A percentile compares a stretch with the other conserved stretches of the same genome.
Evolutionary conservation across 164 flowering plant genomes (phyloP).

Genomic region (Kingdonia uniflora): DNA sequence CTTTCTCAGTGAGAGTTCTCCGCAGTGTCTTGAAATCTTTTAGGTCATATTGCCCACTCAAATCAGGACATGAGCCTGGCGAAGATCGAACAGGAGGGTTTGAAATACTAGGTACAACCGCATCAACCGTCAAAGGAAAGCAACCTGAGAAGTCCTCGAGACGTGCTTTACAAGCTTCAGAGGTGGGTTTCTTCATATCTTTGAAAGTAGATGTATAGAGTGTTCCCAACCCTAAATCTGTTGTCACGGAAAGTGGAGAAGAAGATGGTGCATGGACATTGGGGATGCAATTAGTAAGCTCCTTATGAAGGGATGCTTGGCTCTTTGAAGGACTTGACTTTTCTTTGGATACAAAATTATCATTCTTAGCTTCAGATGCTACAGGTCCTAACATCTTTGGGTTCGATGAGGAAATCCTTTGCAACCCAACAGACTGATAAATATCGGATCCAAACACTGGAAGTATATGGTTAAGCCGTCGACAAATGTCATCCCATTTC

Average conservation of each 20-base stretch:
- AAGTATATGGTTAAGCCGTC: conserved; percentile 27
- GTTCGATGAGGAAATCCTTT: conserved; percentile 7
- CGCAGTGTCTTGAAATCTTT: conserved; percentile 48
- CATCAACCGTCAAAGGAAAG: conserved; percentile 17
- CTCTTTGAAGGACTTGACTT: conserved; percentile 18
- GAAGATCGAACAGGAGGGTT: conserved; percentile 19
- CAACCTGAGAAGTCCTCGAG: conserved; percentile 16
- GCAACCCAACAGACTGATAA: conserved; percentile 16
- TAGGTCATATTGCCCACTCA: conserved; percentile 17
- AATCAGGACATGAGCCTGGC: conserved; percentile 21
- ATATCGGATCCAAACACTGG: conserved; percentile 14
- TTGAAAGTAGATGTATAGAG: conserved; percentile 18
- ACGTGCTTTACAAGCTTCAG: conserved; percentile 14
- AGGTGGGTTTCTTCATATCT: conserved; percentile 14
- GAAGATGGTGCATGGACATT: conserved; percentile 24
- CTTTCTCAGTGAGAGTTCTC: conserved; percentile 33
- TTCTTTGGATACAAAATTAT: conserved; percentile 15
- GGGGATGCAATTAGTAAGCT: conserved; percentile 8
- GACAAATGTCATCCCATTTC: conserved; percentile 65
- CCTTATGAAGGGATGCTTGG: conserved; percentile 16
- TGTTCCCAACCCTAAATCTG: conserved; percentile 54
- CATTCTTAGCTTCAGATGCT: conserved; percentile 19
- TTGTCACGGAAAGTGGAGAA: conserved; percentile 48
- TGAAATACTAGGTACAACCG: conserved; percentile 10
- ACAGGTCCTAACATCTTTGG: conserved; percentile 4